Conservation (phyloP, 2,329 filamentous ascomycete species). For the Talaromyces albobiverticillius region DNA sequence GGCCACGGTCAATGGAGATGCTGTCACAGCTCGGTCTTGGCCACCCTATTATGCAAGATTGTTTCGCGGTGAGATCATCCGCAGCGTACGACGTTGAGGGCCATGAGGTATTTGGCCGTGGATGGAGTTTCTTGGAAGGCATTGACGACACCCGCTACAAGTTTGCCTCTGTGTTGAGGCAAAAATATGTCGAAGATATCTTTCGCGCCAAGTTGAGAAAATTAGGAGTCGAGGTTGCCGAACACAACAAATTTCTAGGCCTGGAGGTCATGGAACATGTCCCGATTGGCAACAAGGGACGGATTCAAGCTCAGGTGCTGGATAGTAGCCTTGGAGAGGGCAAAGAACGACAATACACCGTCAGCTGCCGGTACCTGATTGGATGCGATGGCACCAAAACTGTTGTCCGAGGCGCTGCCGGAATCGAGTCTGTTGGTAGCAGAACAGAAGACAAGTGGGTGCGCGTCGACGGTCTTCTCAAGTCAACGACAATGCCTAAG, state of each 20-base stretch:
- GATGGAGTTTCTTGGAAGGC: constrained; percentile 50
- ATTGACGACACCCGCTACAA: constrained; percentile 51
- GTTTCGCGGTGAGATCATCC: not conserved
- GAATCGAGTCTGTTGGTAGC: constrained; percentile 38
- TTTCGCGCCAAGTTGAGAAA: constrained; percentile 41
- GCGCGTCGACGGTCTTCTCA: constrained; percentile 22
- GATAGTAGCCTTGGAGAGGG: constrained; percentile 10
- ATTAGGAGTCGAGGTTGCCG: not conserved
- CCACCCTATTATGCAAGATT: not conserved
- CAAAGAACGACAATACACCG: not conserved
- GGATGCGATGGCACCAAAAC: constrained; percentile 52
- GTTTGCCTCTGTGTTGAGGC: constrained; percentile 53
- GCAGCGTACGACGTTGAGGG: not conserved
- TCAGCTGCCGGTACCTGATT: constrained; percentile 28
- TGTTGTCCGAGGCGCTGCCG: constrained; percentile 40
- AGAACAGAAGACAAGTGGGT: constrained; percentile 29
- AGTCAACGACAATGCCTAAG: constrained; percentile 27
- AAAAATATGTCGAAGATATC: constrained; percentile 56
- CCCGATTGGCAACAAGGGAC: constrained; percentile 31
- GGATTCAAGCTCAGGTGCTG: constrained; percentile 11
- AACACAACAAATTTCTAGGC: not conserved
- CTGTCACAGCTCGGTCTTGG: not conserved
- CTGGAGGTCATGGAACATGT: constrained; percentile 29
- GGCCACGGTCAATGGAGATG: not conserved
- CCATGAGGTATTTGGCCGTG: not conserved